These are phyloP conservation scores for Drechslerella dactyloides DNA, from an alignment of 2,329 filamentous ascomycete species.

Conservation along the genomic window DNA sequence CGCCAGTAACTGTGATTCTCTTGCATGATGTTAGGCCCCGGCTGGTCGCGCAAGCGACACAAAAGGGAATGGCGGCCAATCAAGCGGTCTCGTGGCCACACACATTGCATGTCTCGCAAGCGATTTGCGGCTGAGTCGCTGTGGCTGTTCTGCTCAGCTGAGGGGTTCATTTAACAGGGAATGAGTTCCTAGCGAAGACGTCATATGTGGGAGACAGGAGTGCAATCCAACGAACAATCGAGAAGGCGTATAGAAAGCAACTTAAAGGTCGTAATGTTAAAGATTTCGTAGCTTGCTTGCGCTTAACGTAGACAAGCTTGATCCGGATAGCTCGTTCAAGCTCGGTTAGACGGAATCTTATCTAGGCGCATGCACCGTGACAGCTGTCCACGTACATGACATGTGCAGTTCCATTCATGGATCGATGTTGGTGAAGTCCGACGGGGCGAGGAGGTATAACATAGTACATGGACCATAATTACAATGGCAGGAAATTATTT, in stretches of 20 bases:
- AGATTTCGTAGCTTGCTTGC: too few relatives aligned
- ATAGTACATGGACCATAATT: background rate
- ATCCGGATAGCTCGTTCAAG: too few relatives aligned
- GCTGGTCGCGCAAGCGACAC: slow-evolving; percentile 24
- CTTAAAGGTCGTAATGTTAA: too few relatives aligned
- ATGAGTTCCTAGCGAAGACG: background rate
- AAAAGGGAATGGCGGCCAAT: slow-evolving; percentile 29
- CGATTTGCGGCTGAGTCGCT: slow-evolving; percentile 27
- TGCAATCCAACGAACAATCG: too few relatives aligned
- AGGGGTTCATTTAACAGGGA: background rate
- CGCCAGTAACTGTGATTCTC: background rate
- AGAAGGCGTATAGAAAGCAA: too few relatives aligned
- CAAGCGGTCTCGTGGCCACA: slow-evolving; percentile 33
- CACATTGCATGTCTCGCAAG: slow-evolving; percentile 12
- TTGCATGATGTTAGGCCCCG: slow-evolving; percentile 8
- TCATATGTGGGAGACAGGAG: background rate
- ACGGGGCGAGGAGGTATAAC: background rate
- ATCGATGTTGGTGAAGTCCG: background rate
- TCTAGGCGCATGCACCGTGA: background rate
- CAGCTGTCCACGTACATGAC: background rate
- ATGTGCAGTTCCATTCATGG: background rate
- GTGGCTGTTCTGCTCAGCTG: slow-evolving; percentile 40
- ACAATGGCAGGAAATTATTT: too few relatives aligned
- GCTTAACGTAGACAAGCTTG: too few relatives aligned
- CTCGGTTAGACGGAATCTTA: too few relatives aligned